Evolutionary conservation across 1,284 basidiomycete species (phyloP).

Genomic region (Exobasidium cylindrosporum): DNA sequence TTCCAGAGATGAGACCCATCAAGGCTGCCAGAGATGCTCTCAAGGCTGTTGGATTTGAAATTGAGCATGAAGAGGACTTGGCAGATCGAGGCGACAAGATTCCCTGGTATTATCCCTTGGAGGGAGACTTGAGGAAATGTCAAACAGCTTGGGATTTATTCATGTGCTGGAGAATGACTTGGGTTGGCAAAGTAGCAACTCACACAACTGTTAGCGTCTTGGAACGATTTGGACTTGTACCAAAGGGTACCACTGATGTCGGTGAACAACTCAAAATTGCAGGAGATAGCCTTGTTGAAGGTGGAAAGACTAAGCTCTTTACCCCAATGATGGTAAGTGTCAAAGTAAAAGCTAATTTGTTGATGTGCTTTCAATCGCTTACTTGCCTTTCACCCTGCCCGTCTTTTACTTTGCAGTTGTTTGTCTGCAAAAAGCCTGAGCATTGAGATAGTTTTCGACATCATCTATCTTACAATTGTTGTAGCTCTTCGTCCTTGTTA

Average conservation of each 20-base stretch:
- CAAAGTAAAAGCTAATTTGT: not conserved
- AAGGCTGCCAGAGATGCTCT: constrained; percentile 73
- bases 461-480: too few species aligned
- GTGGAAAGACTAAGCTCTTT: constrained; percentile 77
- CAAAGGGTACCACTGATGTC: constrained; percentile 89
- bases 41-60: constrained; percentile 78
- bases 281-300: constrained; percentile 73
- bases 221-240: constrained; percentile 76
- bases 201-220: constrained; percentile 75
- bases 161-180: constrained; percentile 65
- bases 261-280: constrained; percentile 85
- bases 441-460: too few species aligned
- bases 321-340: constrained; percentile 36
- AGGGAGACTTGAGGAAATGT: constrained; percentile 84
- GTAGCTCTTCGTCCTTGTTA: too few species aligned
- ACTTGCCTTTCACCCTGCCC: not conserved
- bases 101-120: constrained; percentile 94
- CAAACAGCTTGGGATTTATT: constrained; percentile 85
- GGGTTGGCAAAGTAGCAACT: constrained; percentile 78
- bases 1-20: constrained; percentile 91
- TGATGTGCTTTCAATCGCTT: not conserved
- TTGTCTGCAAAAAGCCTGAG: constrained; percentile 15
- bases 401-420: not conserved
- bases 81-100: constrained; percentile 77
- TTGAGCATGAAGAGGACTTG: constrained; percentile 89